A percentile compares a stretch with the other conserved stretches of the same genome.
These are phyloP conservation scores for Hypoxylon cercidicola DNA, from an alignment of 495 filamentous ascomycete genomes.

Conservation along the genomic window DNA sequence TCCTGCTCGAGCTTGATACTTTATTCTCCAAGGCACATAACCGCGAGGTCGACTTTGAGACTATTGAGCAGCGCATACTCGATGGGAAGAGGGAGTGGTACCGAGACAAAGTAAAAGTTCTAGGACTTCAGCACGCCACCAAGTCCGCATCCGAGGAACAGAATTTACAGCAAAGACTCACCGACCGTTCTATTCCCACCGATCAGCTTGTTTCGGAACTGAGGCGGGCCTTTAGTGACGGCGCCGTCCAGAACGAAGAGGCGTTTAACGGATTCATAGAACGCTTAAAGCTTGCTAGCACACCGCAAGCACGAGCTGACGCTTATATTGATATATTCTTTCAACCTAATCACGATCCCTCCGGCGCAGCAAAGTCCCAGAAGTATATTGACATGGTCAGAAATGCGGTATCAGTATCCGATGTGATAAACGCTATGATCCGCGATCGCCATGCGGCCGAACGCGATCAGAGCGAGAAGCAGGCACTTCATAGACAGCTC, in stretches of 20 bases:
- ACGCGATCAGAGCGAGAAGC: conserved; percentile 48
- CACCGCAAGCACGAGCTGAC: conserved; percentile 37
- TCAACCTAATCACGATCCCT: conserved; percentile 32
- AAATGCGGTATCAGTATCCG: conserved; percentile 47
- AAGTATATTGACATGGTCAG: conserved; percentile 56
- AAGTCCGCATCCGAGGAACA: conserved; percentile 38
- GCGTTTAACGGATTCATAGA: conserved; percentile 42
- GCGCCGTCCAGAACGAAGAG: conserved; percentile 39
- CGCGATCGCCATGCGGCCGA: conserved; percentile 49
- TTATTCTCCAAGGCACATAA: conserved; percentile 52
- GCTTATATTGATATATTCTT: conserved; percentile 53
- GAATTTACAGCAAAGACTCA: conserved; percentile 38
- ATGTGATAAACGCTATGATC: conserved; percentile 50
- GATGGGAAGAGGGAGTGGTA: conserved; percentile 58
- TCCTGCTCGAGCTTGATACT: conserved; percentile 53
- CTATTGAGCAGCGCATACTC: conserved; percentile 53
- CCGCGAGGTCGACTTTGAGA: conserved; percentile 47
- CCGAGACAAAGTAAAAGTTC: conserved; percentile 47
- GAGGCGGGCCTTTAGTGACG: conserved; percentile 38
- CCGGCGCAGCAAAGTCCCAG: conserved; percentile 36
- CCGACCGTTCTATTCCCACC: conserved; percentile 38
- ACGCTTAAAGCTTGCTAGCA: conserved; percentile 34
- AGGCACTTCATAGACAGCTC: conserved; percentile 48
- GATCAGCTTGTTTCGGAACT: conserved; percentile 44
- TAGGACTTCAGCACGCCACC: conserved; percentile 43